Conservation (phyloP, 2,329 filamentous ascomycete species). For the Ophiosphaerella narmari region DNA sequence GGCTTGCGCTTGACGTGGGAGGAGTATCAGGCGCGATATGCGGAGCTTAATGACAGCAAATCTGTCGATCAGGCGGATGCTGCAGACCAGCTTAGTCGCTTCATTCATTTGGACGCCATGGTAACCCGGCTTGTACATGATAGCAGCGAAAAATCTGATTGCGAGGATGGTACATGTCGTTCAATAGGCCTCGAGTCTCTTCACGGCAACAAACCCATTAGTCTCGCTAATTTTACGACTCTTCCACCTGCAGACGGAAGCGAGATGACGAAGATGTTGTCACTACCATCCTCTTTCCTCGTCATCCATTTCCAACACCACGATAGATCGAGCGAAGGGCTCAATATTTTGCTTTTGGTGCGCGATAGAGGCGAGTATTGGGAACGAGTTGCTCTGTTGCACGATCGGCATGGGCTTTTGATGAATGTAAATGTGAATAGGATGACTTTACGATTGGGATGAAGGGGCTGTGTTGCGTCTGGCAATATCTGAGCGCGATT, state of each 20-base stretch:
- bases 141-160: neutral
- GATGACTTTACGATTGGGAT: neutral
- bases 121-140: neutral
- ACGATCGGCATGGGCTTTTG: neutral
- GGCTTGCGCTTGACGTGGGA: neutral
- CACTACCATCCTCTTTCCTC: neutral
- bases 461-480: no score
- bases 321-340: neutral
- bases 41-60: neutral
- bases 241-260: no score
- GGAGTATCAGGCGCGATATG: neutral
- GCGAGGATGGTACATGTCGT: neutral
- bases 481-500: no score
- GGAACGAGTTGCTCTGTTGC: constrained; percentile 1
- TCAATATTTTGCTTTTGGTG: neutral
- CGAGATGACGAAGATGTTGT: neutral
- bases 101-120: neutral
- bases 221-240: no score
- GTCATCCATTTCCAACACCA: neutral
- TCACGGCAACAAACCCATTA: no score
- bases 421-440: neutral
- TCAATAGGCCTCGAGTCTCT: neutral
- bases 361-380: neutral
- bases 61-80: neutral
- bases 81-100: neutral